Percentiles rank a stretch among this genome's conserved stretches.
These are phyloP conservation scores for Zygnema circumcarinatum DNA, from an alignment of 139 green algal species.

Conservation along the genomic window DNA sequence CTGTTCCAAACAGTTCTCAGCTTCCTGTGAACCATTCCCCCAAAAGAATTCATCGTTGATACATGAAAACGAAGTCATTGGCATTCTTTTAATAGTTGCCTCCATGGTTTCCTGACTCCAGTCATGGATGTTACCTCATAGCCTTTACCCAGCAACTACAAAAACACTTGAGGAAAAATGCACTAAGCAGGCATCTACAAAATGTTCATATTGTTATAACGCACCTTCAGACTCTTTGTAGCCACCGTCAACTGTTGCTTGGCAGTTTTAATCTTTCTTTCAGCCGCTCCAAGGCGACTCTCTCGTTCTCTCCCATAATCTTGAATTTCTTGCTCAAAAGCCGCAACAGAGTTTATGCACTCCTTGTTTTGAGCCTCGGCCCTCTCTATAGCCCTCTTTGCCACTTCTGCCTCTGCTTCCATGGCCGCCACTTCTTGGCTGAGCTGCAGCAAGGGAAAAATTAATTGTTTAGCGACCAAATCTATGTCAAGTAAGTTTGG, in stretches of 20 bases:
- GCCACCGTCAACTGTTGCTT: slow-evolving; percentile 69
- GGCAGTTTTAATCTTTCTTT: slow-evolving; percentile 68
- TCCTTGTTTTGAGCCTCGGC: slow-evolving; percentile 72
- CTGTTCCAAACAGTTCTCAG: slow-evolving; percentile 18
- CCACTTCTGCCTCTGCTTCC: slow-evolving; percentile 56
- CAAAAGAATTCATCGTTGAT: too few species aligned
- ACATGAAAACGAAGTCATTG: too few species aligned
- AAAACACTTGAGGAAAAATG: too few species aligned
- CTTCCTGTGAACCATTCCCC: slow-evolving; percentile 18
- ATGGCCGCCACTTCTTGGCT: slow-evolving; percentile 67
- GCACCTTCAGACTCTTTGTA: slow-evolving; percentile 42
- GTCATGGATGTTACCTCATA: too few species aligned
- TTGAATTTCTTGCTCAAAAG: slow-evolving; percentile 79
- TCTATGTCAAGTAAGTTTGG: too few species aligned
- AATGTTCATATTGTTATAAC: too few species aligned
- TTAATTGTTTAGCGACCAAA: too few species aligned
- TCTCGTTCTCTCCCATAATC: slow-evolving; percentile 81
- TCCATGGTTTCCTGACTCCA: too few species aligned
- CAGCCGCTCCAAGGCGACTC: slow-evolving; percentile 58
- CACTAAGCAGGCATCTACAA: too few species aligned
- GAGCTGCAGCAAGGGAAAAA: slow-evolving; percentile 61
- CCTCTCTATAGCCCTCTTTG: neutral
- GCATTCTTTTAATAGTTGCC: too few species aligned
- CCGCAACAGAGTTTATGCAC: slow-evolving; percentile 73
- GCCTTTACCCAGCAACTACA: too few species aligned